Evolutionary conservation across 2,329 filamentous ascomycete species (phyloP), one percentile per base, ranked within the genome.

Genomic region (Botrytis fragariae): DNA sequence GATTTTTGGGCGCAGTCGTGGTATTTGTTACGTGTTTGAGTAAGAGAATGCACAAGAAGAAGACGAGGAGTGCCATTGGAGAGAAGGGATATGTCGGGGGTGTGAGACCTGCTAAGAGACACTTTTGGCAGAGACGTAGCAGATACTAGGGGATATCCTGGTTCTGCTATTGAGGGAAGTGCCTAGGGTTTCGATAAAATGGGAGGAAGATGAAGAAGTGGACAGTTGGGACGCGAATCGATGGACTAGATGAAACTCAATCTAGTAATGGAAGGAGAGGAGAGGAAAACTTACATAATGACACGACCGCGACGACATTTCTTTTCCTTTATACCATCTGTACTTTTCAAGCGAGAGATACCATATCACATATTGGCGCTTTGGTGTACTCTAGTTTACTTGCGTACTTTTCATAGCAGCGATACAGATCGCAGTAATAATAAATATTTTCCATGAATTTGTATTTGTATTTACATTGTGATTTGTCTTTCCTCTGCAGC

Each of bases 1-100:
- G 86, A 32, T 84, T 91, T 70, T 73, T 90, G 39, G 89, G 85
- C 14, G 86, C 86, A 32, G 75, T 89, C 71, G 77, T 91, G 68
- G 85, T 91, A 73, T 86, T 92, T 77, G 83, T 91, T 76, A 88
- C 88, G 10, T 91, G 89, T 85, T 90, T 86, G 82, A 73, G 72
- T 51, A 71, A 59, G 59, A 73, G 72, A 85, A 85, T 72, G 83
- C 84, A 35, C 71, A 78, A 54, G 73, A 75, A 71, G 75, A 79
- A 48, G 74, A 72, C 42, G 45, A 77, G 65, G 51, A 70, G 39
- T 63, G 45, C 44, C 2, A 29, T 39, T 16, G 57, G n/a, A 2
- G 74, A 77, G 63, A 68, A 72, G 42, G 77, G 75, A 1, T 78
- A 78, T 60, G 74, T 63, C 3, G 74, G 74, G 12, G 77, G 76